These are phyloP conservation scores for Populus hybrid DNA, from an alignment of 441 rosid species.

Conservation along the genomic window DNA sequence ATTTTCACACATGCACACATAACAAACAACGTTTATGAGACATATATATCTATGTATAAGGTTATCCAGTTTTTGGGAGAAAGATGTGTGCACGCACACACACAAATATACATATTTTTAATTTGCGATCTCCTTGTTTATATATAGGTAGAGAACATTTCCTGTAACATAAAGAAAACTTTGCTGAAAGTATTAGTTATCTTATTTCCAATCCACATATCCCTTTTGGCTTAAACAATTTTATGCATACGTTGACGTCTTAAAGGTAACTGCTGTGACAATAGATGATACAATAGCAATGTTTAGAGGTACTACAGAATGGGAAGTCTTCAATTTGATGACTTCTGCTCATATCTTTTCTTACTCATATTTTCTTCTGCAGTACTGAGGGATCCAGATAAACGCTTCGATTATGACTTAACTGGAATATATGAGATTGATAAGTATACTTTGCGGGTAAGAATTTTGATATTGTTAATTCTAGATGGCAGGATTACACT, in stretches of 20 bases:
- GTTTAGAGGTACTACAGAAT: background rate
- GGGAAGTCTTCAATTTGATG: background rate
- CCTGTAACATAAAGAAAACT: background rate
- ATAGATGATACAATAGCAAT: background rate
- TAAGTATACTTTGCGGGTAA: constrained; percentile 71
- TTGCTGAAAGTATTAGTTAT: background rate
- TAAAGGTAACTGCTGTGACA: background rate
- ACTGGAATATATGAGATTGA: constrained; percentile 73
- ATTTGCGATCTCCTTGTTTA: background rate
- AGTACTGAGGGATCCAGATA: constrained; percentile 70
- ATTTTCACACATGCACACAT: background rate
- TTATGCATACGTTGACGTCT: background rate
- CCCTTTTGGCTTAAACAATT: background rate
- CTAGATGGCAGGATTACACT: background rate
- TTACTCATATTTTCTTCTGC: constrained; percentile 21
- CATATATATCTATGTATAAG: no score
- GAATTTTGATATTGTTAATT: constrained; percentile 20
- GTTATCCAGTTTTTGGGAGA: background rate
- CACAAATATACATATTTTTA: no score
- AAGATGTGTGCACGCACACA: background rate
- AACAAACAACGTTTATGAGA: background rate
- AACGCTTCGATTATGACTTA: constrained; percentile 69
- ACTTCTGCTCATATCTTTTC: constrained; percentile 2
- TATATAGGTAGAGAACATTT: background rate
- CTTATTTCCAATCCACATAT: background rate